Conservation (phyloP, 495 filamentous ascomycete genomes). For the Oidiodendron maius region DNA sequence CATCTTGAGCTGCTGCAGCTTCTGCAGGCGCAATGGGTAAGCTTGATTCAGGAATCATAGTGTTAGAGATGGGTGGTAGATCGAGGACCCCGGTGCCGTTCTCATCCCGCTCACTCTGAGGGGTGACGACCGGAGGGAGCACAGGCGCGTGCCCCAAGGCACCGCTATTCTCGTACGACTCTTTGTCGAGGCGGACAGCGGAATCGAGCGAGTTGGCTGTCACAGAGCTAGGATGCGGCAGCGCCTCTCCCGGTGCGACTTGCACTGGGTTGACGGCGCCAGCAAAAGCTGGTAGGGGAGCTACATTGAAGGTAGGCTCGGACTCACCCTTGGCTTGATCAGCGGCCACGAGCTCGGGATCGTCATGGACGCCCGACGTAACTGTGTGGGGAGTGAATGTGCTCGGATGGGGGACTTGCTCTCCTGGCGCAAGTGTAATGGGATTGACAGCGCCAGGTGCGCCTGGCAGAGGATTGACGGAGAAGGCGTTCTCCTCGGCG, state of each 20-base stretch:
- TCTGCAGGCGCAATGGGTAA: slow-evolving; percentile 55
- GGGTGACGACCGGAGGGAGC: slow-evolving; percentile 38
- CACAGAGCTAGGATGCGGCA: slow-evolving; percentile 53
- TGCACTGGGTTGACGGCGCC: slow-evolving; percentile 77
- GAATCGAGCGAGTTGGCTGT: slow-evolving; percentile 47
- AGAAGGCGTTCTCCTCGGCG: slow-evolving; percentile 55
- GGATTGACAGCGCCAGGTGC: slow-evolving; percentile 75
- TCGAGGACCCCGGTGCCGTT: slow-evolving; percentile 48
- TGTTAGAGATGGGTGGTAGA: slow-evolving; percentile 55
- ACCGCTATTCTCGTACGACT: slow-evolving; percentile 76
- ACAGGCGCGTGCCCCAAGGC: slow-evolving; percentile 37
- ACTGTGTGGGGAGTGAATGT: slow-evolving; percentile 47
- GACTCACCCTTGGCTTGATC: slow-evolving; percentile 25
- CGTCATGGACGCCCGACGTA: slow-evolving; percentile 50
- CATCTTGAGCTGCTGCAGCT: slow-evolving; percentile 12
- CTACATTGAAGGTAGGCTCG: slow-evolving; percentile 54
- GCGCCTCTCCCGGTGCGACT: slow-evolving; percentile 70
- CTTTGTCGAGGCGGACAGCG: slow-evolving; percentile 56
- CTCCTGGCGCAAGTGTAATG: slow-evolving; percentile 66
- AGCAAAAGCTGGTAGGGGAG: slow-evolving; percentile 71
- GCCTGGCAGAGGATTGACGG: slow-evolving; percentile 71
- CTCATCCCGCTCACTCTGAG: slow-evolving; percentile 34
- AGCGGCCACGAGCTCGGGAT: slow-evolving; percentile 21
- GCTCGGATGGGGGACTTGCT: slow-evolving; percentile 63
- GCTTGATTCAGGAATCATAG: slow-evolving; percentile 81